Conservation (phyloP, 345 rosid genomes). For the Mercurialis annua region DNA sequence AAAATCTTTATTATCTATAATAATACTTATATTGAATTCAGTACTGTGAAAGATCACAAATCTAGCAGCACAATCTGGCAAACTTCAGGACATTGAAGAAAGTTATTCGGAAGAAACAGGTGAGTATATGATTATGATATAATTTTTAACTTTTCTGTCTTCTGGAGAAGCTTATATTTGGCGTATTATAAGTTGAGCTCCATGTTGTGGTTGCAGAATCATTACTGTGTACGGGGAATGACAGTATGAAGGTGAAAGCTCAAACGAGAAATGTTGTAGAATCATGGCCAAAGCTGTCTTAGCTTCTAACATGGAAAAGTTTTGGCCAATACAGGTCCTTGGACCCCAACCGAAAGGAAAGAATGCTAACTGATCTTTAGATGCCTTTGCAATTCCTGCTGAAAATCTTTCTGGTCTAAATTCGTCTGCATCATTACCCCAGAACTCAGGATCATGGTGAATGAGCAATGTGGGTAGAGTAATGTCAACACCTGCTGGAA, state of each 20-base stretch:
- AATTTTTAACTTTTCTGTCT: too few relatives aligned
- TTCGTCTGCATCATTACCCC: constrained; percentile 44
- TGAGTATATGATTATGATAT: not conserved
- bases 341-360: constrained; percentile 48
- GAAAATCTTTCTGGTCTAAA: constrained; percentile 46
- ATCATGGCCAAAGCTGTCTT: constrained; percentile 52
- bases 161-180: constrained; percentile 9
- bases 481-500: constrained; percentile 43
- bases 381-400: constrained; percentile 40
- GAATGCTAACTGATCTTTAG: constrained; percentile 29
- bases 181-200: constrained; percentile 44
- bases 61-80: not conserved
- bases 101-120: not conserved
- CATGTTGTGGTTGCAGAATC: constrained; percentile 53
- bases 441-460: constrained; percentile 36
- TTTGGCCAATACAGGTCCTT: constrained; percentile 40
- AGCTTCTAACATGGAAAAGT: constrained; percentile 52
- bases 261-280: constrained; percentile 39
- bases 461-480: constrained; percentile 33
- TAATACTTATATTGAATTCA: not conserved
- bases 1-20: not conserved
- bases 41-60: not conserved
- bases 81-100: not conserved
- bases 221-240: constrained; percentile 47
- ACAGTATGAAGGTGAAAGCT: constrained; percentile 47